Percentiles rank a stretch among this genome's conserved stretches.
Evolutionary conservation across 768 basidiomycete genomes (phyloP).

Genomic region (Hericium rajendrae): DNA sequence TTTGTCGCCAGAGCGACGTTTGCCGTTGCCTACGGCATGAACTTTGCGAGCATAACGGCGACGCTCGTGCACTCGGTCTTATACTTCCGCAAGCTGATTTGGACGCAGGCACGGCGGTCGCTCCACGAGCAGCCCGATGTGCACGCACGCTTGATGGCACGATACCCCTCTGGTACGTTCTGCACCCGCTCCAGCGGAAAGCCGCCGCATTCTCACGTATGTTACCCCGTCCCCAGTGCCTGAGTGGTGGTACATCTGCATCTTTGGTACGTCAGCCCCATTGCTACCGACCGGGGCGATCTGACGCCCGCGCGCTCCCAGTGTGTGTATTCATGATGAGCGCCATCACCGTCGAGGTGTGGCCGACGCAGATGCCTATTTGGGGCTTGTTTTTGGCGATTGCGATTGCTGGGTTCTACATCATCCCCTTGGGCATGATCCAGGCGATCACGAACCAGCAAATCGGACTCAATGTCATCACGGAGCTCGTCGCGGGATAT

Average conservation of each 20-base stretch:
- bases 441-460: slow-evolving; percentile 78
- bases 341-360: slow-evolving; percentile 50
- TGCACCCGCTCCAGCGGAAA: neutral
- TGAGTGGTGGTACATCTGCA: slow-evolving; percentile 40
- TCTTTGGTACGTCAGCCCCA: slow-evolving; percentile 24
- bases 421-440: slow-evolving; percentile 76
- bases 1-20: slow-evolving; percentile 37
- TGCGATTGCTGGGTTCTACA: slow-evolving; percentile 44
- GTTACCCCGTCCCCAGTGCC: slow-evolving; percentile 25
- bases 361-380: slow-evolving; percentile 59
- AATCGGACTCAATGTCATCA: slow-evolving; percentile 58
- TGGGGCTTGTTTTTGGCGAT: slow-evolving; percentile 55
- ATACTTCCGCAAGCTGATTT: slow-evolving; percentile 37
- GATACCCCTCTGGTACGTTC: slow-evolving; percentile 33
- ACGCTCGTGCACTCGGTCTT: slow-evolving; percentile 35
- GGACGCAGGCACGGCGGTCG: slow-evolving; percentile 31
- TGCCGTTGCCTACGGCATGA: slow-evolving; percentile 69
- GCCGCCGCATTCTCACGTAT: neutral
- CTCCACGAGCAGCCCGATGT: slow-evolving; percentile 40
- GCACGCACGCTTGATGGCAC: slow-evolving; percentile 39
- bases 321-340: slow-evolving; percentile 55
- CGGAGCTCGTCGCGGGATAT: slow-evolving; percentile 65
- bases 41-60: slow-evolving; percentile 40
- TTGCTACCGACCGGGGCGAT: neutral
- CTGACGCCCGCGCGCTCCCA: slow-evolving; percentile 27